These are phyloP conservation scores for Eimeria nieschulzi DNA, from an alignment of 169 alveolate genomes.

Conservation along the genomic window DNA sequence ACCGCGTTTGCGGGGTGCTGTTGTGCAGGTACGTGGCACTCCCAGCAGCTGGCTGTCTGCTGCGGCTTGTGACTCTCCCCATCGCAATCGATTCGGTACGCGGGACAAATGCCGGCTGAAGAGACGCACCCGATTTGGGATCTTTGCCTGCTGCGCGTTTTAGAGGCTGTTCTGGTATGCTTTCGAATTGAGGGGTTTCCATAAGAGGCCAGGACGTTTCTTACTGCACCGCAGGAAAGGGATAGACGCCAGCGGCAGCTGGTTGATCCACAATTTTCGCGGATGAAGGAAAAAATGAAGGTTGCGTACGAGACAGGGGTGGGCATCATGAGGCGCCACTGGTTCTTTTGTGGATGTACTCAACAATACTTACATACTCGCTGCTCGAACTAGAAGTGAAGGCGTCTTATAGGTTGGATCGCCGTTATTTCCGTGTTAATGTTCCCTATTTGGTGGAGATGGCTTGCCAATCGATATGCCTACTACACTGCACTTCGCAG, in stretches of 20 bases:
- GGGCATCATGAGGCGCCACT: no score
- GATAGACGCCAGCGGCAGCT: conserved; percentile 37
- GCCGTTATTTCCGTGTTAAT: no score
- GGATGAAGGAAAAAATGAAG: conserved; percentile 43
- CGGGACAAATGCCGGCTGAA: background rate
- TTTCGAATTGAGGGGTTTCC: background rate
- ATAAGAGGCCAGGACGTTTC: background rate
- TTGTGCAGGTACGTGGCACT: conserved; percentile 25
- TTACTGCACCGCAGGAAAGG: conserved; percentile 9
- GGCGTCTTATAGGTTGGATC: no score
- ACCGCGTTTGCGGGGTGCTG: background rate
- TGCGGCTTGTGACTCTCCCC: conserved; percentile 49
- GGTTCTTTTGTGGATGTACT: no score
- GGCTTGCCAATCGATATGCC: no score
- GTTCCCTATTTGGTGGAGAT: no score
- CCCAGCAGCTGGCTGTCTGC: conserved; percentile 50
- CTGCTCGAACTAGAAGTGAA: no score
- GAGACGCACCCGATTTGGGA: background rate
- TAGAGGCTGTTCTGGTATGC: background rate
- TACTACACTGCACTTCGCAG: background rate
- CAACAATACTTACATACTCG: no score
- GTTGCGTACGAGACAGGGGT: conserved; percentile 24
- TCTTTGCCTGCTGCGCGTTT: background rate
- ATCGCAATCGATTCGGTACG: conserved; percentile 33
- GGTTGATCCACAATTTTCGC: conserved; percentile 28